Conservation (phyloP, 768 basidiomycete genomes). For the Termitomyces sp. region DNA sequence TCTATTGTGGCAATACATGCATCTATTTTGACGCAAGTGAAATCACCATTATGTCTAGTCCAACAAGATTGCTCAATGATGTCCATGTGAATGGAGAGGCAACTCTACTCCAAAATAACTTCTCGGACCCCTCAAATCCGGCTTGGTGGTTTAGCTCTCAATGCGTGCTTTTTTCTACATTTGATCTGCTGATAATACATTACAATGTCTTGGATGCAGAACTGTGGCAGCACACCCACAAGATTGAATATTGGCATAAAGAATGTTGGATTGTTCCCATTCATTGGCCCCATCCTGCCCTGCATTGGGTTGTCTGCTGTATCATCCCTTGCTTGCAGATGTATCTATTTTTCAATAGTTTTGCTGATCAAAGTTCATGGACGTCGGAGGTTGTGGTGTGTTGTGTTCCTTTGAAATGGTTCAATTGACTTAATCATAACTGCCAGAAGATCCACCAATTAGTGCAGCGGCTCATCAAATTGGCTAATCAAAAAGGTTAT, state of each 20-base stretch:
- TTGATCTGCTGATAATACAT: conserved; percentile 15
- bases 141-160: conserved; percentile 11
- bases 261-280: conserved; percentile 34
- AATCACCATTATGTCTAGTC: conserved; percentile 1
- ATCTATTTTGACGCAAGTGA: conserved; percentile 2
- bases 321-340: conserved; percentile 7
- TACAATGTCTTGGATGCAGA: conserved; percentile 13
- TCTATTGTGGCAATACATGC: background rate
- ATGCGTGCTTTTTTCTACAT: no score
- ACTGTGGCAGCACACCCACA: conserved; percentile 17
- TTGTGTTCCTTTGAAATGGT: background rate
- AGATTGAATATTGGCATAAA: conserved; percentile 25
- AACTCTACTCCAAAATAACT: conserved; percentile 11
- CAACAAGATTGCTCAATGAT: conserved; percentile 17
- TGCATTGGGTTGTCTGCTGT: conserved; percentile 32
- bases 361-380: conserved; percentile 13
- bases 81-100: conserved; percentile 24
- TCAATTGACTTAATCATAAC: background rate
- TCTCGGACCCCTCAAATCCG: background rate
- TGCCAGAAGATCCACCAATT: conserved; percentile 13
- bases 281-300: conserved; percentile 16
- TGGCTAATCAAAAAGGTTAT: conserved; percentile 9
- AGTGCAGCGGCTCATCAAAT: conserved; percentile 2
- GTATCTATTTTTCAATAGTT: conserved; percentile 29
- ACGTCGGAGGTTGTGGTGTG: conserved; percentile 6